Evolutionary conservation across 371 early-diverging fungal genomes (phyloP).

Genomic region (Batrachochytrium dendrobatidis): DNA sequence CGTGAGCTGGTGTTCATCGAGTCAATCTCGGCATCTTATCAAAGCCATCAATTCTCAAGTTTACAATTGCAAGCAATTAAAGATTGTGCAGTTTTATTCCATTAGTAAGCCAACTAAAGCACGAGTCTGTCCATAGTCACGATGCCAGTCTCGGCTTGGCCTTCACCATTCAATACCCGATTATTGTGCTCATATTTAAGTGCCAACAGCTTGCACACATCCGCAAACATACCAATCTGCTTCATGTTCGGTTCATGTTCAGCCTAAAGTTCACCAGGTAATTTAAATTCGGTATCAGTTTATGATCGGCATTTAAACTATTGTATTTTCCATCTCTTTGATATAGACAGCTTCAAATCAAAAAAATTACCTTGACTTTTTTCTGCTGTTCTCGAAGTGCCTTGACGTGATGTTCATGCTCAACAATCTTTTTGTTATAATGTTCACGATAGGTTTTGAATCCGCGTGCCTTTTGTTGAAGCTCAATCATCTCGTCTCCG

Average conservation of each 20-base stretch:
- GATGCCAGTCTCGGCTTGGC: slow-evolving; percentile 14
- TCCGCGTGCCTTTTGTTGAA: slow-evolving; percentile 35
- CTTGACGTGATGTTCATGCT: slow-evolving; percentile 37
- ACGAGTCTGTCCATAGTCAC: slow-evolving; percentile 32
- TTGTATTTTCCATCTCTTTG: not conserved
- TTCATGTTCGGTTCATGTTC: slow-evolving; percentile 43
- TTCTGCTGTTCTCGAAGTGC: slow-evolving; percentile 37
- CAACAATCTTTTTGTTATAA: slow-evolving; percentile 36
- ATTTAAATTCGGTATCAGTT: slow-evolving; percentile 1
- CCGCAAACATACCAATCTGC: slow-evolving; percentile 37
- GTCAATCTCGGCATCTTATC: no score
- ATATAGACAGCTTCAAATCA: no score
- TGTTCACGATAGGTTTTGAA: slow-evolving; percentile 50
- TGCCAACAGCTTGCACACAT: slow-evolving; percentile 34
- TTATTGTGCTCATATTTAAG: slow-evolving; percentile 34
- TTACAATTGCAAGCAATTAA: not conserved
- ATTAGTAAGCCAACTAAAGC: not conserved
- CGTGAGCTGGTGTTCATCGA: no score
- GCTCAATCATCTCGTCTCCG: slow-evolving; percentile 40
- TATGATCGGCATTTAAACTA: not conserved
- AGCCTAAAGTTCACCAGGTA: slow-evolving; percentile 25
- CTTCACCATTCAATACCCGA: slow-evolving; percentile 28
- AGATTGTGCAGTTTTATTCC: not conserved
- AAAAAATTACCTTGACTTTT: slow-evolving; percentile 35
- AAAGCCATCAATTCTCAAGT: no score